Base-by-base conservation (phyloP, 768 basidiomycete genomes). In the Leccinellum albellum region DNA sequence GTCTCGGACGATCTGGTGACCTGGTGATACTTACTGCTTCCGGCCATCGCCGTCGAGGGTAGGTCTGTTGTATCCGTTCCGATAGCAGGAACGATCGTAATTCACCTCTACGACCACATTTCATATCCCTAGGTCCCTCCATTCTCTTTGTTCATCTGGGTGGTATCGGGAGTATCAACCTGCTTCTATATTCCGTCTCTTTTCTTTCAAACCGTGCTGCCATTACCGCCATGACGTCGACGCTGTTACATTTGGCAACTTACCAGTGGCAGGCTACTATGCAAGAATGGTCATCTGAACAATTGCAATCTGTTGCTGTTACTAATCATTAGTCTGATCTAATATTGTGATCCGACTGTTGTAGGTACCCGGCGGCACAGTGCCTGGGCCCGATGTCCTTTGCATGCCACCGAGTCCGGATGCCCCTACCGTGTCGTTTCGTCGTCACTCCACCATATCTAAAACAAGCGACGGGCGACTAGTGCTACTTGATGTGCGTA, bases 141-240 rank as follows among this genome's bases (percentile, higher is more conserved):
- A 29, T 20, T 20, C 29, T 6, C 17, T 49, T 20, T 17, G 48
- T 31, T 31, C n/a, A 2, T 20, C 12, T 61, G 51, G 29, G 6
- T 6, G 31, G 13, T 23, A 32, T 31, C 28, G 32, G 35, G 26
- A 9, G 28, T 6, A 21, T 26, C 33, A 33, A 14, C 33, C 33
- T 33, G 33, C 15, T 33, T 33, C 12, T 31, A 6, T 49, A 20
- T 21, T 9, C 46, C 20, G 1, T 14, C 35, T 46, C 48, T 58
- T 53, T 63, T 61, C 53, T 58, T 23, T 12, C 21, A 55, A 35
- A 13, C 17, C 50, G 37, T 35, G 53, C 32, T 40, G 53, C 35
- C 33, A 47, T 37, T 6, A 28, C 21, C 9, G 57, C 49, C 40
- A 53, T 53, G 51, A 32, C 24, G 21, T 7, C 51, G 51, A 32